A percentile compares a stretch with the other conserved stretches of the same genome.
Evolutionary conservation across 2,329 filamentous ascomycete species (phyloP).

Genomic region (Exophiala sideris): DNA sequence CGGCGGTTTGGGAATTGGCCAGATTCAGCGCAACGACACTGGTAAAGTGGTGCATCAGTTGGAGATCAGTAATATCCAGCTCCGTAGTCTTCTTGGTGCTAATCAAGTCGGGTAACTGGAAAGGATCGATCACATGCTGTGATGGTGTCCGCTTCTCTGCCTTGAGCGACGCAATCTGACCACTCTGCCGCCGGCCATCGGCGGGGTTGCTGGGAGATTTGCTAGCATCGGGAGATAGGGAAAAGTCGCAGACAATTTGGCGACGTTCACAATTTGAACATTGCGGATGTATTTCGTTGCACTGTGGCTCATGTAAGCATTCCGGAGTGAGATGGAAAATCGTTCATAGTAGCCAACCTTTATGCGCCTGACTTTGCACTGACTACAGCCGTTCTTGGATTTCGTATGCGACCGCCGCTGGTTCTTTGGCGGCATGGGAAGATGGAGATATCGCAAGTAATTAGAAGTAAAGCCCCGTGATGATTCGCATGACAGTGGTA

Average conservation of each 20-base stretch:
- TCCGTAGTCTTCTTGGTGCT: constrained; percentile 28
- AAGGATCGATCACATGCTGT: constrained; percentile 20
- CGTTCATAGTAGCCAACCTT: constrained; percentile 32
- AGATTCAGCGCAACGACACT: constrained; percentile 37
- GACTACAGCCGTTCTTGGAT: constrained; percentile 39
- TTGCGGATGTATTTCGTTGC: constrained; percentile 36
- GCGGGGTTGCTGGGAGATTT: constrained; percentile 15
- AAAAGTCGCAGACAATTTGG: constrained; percentile 37
- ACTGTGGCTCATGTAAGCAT: constrained; percentile 29
- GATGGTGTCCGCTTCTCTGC: constrained; percentile 10
- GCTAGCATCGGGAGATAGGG: constrained; percentile 18
- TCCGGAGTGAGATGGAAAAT: not conserved
- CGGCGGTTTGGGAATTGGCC: constrained; percentile 31
- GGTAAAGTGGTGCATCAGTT: constrained; percentile 39
- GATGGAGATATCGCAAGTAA: not conserved
- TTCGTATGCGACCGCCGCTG: constrained; percentile 35
- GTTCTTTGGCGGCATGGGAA: constrained; percentile 28
- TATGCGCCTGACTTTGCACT: constrained; percentile 40
- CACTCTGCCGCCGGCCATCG: constrained; percentile 7
- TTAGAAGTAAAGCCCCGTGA: too few species aligned
- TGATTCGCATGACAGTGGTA: constrained; percentile 5
- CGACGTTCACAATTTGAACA: constrained; percentile 39
- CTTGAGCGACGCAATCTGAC: constrained; percentile 7
- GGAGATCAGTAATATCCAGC: constrained; percentile 35
- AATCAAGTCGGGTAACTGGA: constrained; percentile 24